Evolutionary conservation across 108 stramenopile genomes (phyloP).

Genomic region (Mediolabrus comicus): DNA sequence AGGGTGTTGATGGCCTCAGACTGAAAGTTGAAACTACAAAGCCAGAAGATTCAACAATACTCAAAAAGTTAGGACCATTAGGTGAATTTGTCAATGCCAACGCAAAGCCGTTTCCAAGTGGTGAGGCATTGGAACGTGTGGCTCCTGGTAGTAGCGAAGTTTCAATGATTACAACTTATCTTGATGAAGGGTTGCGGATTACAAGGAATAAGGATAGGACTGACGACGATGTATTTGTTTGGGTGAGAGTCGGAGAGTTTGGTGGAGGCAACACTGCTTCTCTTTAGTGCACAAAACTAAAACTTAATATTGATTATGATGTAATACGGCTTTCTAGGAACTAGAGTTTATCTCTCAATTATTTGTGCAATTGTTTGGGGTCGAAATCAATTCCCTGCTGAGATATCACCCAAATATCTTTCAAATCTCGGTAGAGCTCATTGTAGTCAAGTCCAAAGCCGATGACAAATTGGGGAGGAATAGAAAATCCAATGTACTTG

Average conservation of each 20-base stretch:
- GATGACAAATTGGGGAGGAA: slow-evolving; percentile 64
- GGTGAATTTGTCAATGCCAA: slow-evolving; percentile 59
- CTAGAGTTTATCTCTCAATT: too few relatives aligned
- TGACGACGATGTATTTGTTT: slow-evolving; percentile 65
- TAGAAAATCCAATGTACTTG: slow-evolving; percentile 67
- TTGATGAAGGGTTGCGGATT: slow-evolving; percentile 74
- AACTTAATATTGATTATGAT: too few relatives aligned
- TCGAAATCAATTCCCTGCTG: slow-evolving; percentile 57
- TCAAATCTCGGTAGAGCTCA: slow-evolving; percentile 62
- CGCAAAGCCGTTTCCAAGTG: slow-evolving; percentile 73
- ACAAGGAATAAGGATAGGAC: slow-evolving; percentile 60
- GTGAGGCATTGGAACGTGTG: slow-evolving; percentile 70
- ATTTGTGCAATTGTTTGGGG: background rate
- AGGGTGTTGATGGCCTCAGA: slow-evolving; percentile 64
- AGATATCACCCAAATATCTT: slow-evolving; percentile 62
- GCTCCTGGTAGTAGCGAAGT: slow-evolving; percentile 71
- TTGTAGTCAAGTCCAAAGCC: slow-evolving; percentile 73
- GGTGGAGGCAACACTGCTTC: slow-evolving; percentile 39
- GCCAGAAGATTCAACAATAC: slow-evolving; percentile 72
- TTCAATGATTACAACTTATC: slow-evolving; percentile 70
- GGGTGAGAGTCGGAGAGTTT: slow-evolving; percentile 65
- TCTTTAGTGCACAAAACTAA: slow-evolving; percentile 9
- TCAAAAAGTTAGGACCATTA: slow-evolving; percentile 67
- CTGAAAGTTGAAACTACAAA: slow-evolving; percentile 76
- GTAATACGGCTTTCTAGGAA: too few relatives aligned